Percentiles rank a stretch among this genome's conserved stretches.
Conservation (phyloP, 441 rosid genomes). For the Dalechampia spathulata region DNA sequence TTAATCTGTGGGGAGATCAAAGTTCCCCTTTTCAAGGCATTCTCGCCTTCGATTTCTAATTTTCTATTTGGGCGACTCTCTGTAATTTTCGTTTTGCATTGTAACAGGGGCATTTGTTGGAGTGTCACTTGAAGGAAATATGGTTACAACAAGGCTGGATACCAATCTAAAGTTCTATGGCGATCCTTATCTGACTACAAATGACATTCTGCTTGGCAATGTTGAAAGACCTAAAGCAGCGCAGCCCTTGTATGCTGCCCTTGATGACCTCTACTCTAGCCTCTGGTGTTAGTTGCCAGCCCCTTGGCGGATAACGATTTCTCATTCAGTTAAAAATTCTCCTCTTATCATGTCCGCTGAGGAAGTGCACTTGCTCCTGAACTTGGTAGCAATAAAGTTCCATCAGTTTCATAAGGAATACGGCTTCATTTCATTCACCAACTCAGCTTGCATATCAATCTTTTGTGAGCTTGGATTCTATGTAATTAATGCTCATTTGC, state of each 20-base stretch:
- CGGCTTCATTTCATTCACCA: neutral
- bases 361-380: neutral
- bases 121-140: constrained; percentile 83
- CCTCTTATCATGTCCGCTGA: neutral
- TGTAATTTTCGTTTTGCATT: too few relatives aligned
- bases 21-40: too few relatives aligned
- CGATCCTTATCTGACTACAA: constrained; percentile 79
- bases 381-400: neutral
- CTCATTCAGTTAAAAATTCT: neutral
- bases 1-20: too few relatives aligned
- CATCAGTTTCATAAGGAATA: neutral
- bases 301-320: too few relatives aligned
- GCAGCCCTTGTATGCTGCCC: constrained; percentile 67
- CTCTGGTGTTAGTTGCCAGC: too few relatives aligned
- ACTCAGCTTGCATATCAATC: neutral
- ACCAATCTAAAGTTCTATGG: constrained; percentile 81
- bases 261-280: constrained; percentile 59
- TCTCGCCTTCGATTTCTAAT: too few relatives aligned
- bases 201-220: constrained; percentile 71
- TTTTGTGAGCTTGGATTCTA: neutral
- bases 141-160: constrained; percentile 78
- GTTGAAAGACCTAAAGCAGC: constrained; percentile 88
- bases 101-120: constrained; percentile 99
- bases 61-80: too few relatives aligned
- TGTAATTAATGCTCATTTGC: neutral